Base-by-base conservation (phyloP, 192 early-diverging fungal species). In the Coemansia reversa region DNA sequence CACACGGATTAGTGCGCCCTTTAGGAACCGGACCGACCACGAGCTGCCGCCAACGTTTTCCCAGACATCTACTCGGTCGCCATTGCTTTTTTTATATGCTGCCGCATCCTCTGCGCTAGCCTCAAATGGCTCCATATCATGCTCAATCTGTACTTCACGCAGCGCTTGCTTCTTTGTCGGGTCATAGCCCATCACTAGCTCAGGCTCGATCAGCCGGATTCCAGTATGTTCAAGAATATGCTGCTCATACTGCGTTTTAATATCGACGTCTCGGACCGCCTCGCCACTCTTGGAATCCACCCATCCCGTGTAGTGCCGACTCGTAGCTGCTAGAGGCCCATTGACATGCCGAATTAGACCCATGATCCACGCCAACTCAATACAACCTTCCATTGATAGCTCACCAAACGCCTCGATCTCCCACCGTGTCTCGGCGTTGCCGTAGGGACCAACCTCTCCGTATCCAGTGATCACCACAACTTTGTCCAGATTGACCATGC, bases 291-390 rank as follows among this genome's bases (percentile, higher is more conserved):
- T 88, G 58, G 84, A 86, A 79, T 97, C 94, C 32, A 97, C 86
- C 94, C 94, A 97, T 48, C 94, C 94, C 78, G 60, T 28, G 45
- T 74, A 64, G 22, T 18, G 19, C 30, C 51, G 19, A 35, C 58
- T 51, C 1, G 50, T 58, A 4, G n/a, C 24, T 20, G 56, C 28
- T 11, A 66, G 51, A 6, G 19, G 4, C n/a, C 69, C 58, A 87
- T 89, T 88, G 81, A 89, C 86, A 69, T 92, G 93, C 73, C 89
- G 90, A 79, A 97, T 93, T 60, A 88, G 88, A 54, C 92, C 93
- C 94, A 95, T 95, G 76, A 97, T 91, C 92, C 94, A 94, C 12
- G 93, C 92, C 85, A 97, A 88, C 76, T 97, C 94, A 66, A 97
- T 94, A 74, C 90, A 93, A 24, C 93, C 65, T 9, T 67, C 72